Conservation (phyloP, 2,329 filamentous ascomycete species). For the Diaporthe sp. region DNA sequence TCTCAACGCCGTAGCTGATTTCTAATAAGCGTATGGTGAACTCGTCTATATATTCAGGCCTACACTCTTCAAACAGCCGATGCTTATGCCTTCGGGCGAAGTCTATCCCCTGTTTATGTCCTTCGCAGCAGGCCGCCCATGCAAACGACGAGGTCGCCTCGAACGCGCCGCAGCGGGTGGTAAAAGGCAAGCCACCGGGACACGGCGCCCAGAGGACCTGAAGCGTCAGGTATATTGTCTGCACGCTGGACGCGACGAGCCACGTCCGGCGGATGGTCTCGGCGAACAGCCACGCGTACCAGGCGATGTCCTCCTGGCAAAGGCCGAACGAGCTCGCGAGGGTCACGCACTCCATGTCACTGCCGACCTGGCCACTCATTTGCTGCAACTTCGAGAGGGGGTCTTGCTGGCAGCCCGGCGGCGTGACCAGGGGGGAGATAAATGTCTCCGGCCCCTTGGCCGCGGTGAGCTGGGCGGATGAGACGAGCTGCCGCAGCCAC, state of each 20-base stretch:
- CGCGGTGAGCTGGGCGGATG: conserved; percentile 1
- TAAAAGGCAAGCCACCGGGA: conserved; percentile 40
- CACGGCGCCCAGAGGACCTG: conserved; percentile 35
- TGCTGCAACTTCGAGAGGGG: neutral
- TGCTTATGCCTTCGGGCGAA: conserved; percentile 30
- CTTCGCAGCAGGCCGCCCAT: conserved; percentile 38
- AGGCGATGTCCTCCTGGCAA: conserved; percentile 30
- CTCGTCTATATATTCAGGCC: conserved; percentile 34
- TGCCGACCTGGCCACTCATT: neutral
- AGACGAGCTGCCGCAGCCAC: conserved; percentile 28
- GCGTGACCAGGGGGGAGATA: neutral
- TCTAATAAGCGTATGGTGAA: conserved; percentile 32
- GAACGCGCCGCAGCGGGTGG: conserved; percentile 38
- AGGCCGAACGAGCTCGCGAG: neutral
- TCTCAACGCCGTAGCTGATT: conserved; percentile 31
- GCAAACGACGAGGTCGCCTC: conserved; percentile 37
- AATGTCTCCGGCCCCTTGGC: conserved; percentile 12
- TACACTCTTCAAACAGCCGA: conserved; percentile 29
- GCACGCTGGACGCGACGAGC: conserved; percentile 33
- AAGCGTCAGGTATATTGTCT: conserved; percentile 35
- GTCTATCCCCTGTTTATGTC: neutral
- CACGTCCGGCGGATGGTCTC: conserved; percentile 42
- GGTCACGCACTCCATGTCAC: neutral
- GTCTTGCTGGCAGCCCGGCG: neutral
- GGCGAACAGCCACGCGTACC: conserved; percentile 41